phyloP scores from a whole-genome alignment of 805 yeast species.

The Starmerella bombicola region DNA sequence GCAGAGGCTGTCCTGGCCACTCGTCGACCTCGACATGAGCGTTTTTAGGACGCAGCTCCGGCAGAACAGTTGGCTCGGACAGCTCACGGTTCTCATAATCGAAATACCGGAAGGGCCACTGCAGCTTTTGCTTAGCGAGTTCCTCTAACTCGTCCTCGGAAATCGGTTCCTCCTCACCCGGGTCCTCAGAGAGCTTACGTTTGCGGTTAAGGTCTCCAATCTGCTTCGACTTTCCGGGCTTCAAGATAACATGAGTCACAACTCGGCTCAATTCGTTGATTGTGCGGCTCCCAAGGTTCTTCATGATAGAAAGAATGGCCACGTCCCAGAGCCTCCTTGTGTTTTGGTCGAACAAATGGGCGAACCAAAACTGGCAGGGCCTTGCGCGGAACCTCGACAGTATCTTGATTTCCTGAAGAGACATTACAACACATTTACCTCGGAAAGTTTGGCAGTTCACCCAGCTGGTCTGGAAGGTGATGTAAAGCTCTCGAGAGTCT shows the following conservation, averaged over 20 bases:
- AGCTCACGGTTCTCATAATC: conserved; percentile 65
- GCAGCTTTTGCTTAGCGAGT: conserved; percentile 5
- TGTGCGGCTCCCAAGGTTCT: neutral
- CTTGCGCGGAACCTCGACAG: conserved; percentile 41
- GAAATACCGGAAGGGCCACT: conserved; percentile 67
- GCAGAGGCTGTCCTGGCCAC: conserved; percentile 54
- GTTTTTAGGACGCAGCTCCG: conserved; percentile 62
- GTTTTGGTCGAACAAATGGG: conserved; percentile 72
- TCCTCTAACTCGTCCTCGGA: conserved; percentile 20
- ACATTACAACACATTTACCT: conserved; percentile 62
- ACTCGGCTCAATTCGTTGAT: conserved; percentile 20
- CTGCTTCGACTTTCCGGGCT: neutral
- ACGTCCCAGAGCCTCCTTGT: conserved; percentile 74
- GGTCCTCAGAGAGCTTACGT: conserved; percentile 34
- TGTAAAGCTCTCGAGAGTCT: conserved; percentile 67
- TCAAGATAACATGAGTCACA: conserved; percentile 81
- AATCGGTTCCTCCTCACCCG: conserved; percentile 31
- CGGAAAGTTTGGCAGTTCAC: conserved; percentile 67
- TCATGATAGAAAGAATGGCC: conserved; percentile 31
- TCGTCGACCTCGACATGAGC: conserved; percentile 48
- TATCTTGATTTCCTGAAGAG: conserved; percentile 51
- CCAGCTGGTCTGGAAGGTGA: conserved; percentile 73
- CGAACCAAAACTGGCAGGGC: conserved; percentile 73
- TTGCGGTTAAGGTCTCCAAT: conserved; percentile 2
- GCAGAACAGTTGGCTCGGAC: conserved; percentile 68